Evolutionary conservation across 2,329 filamentous ascomycete species (phyloP).

Genomic region (Metarhizium robertsii): DNA sequence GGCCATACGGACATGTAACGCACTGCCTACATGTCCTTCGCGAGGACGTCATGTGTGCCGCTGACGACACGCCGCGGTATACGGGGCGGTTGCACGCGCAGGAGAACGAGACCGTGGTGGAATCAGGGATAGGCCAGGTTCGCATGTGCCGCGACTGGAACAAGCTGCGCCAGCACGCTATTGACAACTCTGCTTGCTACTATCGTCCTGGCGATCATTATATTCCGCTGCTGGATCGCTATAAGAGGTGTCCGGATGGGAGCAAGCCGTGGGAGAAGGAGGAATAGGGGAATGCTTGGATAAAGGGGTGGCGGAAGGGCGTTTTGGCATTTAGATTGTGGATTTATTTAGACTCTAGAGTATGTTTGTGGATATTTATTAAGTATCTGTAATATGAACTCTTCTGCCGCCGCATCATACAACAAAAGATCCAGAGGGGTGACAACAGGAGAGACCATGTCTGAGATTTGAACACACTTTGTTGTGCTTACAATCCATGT

Average conservation of each 20-base stretch:
- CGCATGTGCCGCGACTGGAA: conserved; percentile 19
- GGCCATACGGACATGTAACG: conserved; percentile 2
- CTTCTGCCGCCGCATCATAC: too few species aligned
- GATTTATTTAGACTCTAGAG: too few species aligned
- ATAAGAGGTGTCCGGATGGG: conserved; percentile 6
- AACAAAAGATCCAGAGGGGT: too few species aligned
- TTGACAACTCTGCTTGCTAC: conserved; percentile 9
- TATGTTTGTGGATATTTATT: too few species aligned
- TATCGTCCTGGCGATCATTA: background rate
- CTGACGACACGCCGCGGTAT: conserved; percentile 20
- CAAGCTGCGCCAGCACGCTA: conserved; percentile 15
- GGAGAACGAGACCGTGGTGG: conserved; percentile 1
- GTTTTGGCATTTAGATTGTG: too few species aligned
- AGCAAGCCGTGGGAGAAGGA: background rate
- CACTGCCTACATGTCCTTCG: conserved; percentile 21
- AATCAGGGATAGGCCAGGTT: conserved; percentile 14
- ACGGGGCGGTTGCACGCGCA: conserved; percentile 7
- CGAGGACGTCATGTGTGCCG: conserved; percentile 19
- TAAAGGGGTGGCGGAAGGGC: too few species aligned
- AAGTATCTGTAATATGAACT: too few species aligned
- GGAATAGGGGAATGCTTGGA: too few species aligned
- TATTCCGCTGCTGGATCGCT: background rate
- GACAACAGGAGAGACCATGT: too few species aligned
- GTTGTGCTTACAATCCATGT: too few species aligned
- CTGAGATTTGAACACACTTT: too few species aligned